Evolutionary conservation across 768 basidiomycete species (phyloP).

Genomic region (Baorangia bicolor): DNA sequence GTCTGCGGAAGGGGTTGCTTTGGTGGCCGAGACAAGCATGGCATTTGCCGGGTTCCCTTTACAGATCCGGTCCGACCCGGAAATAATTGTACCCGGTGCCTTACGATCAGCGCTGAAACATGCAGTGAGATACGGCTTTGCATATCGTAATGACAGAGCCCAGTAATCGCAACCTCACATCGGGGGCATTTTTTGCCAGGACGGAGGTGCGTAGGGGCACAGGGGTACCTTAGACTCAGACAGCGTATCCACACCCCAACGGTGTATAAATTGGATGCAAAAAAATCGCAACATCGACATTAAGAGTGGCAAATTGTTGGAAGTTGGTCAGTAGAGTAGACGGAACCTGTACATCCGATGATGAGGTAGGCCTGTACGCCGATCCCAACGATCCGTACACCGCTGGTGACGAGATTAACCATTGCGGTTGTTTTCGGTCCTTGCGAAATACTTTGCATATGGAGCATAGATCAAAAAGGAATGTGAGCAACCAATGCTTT

Average conservation of each 20-base stretch:
- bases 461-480: background rate
- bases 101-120: no score
- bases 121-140: no score
- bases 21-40: background rate
- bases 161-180: no score
- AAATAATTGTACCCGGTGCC: no score
- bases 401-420: background rate
- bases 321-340: background rate
- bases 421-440: background rate
- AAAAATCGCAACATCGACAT: no score
- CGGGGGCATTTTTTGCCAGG: no score
- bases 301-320: background rate
- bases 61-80: conserved; percentile 2
- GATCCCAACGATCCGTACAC: background rate
- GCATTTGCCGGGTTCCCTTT: background rate
- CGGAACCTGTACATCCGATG: background rate
- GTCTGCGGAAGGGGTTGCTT: conserved; percentile 7
- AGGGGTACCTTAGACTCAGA: no score
- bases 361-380: background rate
- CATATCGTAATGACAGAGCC: no score
- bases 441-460: background rate
- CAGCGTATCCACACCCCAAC: no score
- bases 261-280: no score
- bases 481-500: background rate
- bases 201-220: no score